Base-by-base conservation (phyloP, 2,329 filamentous ascomycete genomes). In the Fusarium praegraminearum region DNA sequence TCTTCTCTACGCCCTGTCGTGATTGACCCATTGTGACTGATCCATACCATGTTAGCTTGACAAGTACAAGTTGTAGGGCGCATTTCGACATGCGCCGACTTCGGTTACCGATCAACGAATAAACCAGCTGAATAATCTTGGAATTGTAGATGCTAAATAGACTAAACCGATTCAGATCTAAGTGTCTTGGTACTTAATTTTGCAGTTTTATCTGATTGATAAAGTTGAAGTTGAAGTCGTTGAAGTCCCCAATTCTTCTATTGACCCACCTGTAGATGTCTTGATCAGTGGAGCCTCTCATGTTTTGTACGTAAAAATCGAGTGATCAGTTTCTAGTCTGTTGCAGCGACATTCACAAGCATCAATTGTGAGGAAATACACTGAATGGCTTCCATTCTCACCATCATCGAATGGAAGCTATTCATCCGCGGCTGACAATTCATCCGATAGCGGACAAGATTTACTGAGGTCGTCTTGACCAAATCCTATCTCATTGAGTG, bases 11-110 rank as follows among this genome's bases (percentile, higher is more conserved):
- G 67, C 67, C 67, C 67, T 70, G 67, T 68, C 30, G 53, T 64
- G 67, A 71, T 52, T 52, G 62, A 62, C 62, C 67, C 67, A 67
- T 65, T 58, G 36, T 57, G 62, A 70, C 47, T 52, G 53, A 69
- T 55, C 66, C 66, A 70, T 46, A 46, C 44, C 16, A n/a, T 46
- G 28, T 66, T 38, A 57, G 36, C 57, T 62, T 44, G 67, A 71
- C 67, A 70, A 68, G 67, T 64, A 70, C 67, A 70, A 68, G 67
- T 64, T 62, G 57, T 57, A 70, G 67, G 67, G 67, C 67, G 67
- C 51, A 52, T 32, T 43, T 59, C 57, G 67, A 47, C 58, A 70
- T 61, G 41, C 35, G 49, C 67, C 58, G 47, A 65, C 54, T 58
- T 58, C 62, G 54, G 62, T n/a, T 46, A 22, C 28, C 47, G 16